phyloP scores from a whole-genome alignment of 176 grass and related monocot genomes.

The Oryza brachyantha region DNA sequence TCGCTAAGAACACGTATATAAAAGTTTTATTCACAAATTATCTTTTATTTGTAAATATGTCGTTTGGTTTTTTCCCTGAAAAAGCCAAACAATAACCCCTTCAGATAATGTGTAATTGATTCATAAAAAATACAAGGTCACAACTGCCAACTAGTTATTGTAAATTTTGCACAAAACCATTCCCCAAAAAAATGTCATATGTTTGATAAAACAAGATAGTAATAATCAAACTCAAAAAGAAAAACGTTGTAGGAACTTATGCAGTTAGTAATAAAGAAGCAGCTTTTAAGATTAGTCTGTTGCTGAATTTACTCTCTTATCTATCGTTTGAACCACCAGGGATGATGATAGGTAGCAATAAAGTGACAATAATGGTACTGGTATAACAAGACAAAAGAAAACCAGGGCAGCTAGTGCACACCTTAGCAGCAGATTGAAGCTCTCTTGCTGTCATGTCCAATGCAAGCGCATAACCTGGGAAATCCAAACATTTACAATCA shows the following conservation, averaged over 20 bases:
- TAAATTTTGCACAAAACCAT: neutral
- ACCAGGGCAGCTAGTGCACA: slow-evolving; percentile 14
- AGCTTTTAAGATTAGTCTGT: neutral
- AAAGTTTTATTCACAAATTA: too few species aligned
- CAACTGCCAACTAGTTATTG: neutral
- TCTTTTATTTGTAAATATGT: too few species aligned
- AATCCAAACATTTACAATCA: neutral
- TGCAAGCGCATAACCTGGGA: slow-evolving; percentile 87
- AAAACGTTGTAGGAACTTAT: neutral
- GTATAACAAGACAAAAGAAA: neutral
- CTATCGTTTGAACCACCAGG: slow-evolving; percentile 5
- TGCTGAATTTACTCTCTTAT: neutral
- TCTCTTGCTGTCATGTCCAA: slow-evolving; percentile 99
- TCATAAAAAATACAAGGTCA: neutral
- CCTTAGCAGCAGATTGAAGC: slow-evolving; percentile 79
- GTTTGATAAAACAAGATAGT: neutral
- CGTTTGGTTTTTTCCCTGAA: too few species aligned
- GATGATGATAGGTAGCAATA: neutral
- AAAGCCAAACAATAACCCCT: too few species aligned
- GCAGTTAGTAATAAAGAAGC: neutral
- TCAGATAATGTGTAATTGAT: neutral
- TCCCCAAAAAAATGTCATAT: neutral
- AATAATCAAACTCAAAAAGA: neutral
- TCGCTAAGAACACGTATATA: too few species aligned
- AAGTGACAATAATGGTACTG: neutral